Conservation (phyloP, 108 stramenopile species). For the Discostella stelligeroides region DNA sequence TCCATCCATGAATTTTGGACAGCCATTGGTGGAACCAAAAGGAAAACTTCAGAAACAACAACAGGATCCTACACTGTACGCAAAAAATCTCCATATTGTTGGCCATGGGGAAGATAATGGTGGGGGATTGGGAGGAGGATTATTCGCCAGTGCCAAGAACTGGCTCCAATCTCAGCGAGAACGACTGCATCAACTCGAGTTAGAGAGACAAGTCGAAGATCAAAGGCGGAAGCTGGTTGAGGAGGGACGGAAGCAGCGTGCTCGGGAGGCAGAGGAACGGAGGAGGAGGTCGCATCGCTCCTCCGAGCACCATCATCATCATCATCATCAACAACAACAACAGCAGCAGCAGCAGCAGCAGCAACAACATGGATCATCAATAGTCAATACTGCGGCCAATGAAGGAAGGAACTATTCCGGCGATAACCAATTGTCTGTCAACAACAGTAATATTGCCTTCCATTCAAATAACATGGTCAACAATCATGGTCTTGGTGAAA, state of each 20-base stretch:
- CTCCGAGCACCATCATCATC: neutral
- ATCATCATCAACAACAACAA: neutral
- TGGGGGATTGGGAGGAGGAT: slow-evolving; percentile 9
- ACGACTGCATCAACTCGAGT: slow-evolving; percentile 36
- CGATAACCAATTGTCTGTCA: no score
- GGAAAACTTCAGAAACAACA: neutral
- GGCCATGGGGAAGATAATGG: neutral
- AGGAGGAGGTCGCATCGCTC: slow-evolving; percentile 7
- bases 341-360: neutral
- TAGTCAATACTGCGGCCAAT: no score
- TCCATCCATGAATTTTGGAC: neutral
- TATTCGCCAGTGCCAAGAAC: slow-evolving; percentile 39
- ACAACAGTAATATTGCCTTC: no score
- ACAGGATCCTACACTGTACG: neutral
- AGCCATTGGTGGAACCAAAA: neutral
- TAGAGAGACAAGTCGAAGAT: slow-evolving; percentile 52
- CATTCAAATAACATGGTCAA: no score
- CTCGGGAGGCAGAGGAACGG: slow-evolving; percentile 21
- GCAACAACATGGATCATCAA: no score
- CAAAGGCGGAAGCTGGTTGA: slow-evolving; percentile 46
- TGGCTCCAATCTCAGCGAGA: slow-evolving; percentile 50
- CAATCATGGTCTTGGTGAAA: no score
- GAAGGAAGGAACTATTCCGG: no score
- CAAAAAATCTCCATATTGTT: slow-evolving; percentile 14
- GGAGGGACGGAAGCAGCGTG: slow-evolving; percentile 44